Evolutionary conservation across 2,329 filamentous ascomycete species (phyloP).

Genomic region (Metarhizium guizhouense): DNA sequence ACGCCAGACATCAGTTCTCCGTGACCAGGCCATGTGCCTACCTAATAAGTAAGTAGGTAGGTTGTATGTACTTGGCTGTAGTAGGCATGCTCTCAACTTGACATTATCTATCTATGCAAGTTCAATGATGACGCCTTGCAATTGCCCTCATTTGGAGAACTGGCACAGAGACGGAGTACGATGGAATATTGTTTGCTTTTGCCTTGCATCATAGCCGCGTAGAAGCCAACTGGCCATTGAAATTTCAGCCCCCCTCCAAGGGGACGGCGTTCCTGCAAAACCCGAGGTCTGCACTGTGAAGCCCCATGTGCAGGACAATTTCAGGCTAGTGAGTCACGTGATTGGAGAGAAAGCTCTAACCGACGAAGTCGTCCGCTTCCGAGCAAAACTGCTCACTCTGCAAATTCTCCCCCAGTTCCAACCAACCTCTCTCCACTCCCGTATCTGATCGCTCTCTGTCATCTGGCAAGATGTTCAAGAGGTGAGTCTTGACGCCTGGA

Average conservation of each 20-base stretch:
- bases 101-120: too few species aligned
- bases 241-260: neutral
- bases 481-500: constrained; percentile 45
- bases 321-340: constrained; percentile 28
- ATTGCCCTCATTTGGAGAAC: too few species aligned
- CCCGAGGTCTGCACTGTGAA: constrained; percentile 4
- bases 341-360: constrained; percentile 33
- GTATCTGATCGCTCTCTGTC: constrained; percentile 55
- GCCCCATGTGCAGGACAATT: constrained; percentile 7
- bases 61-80: too few species aligned
- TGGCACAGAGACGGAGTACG: too few species aligned
- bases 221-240: too few species aligned
- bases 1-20: too few species aligned
- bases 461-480: constrained; percentile 77
- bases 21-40: too few species aligned
- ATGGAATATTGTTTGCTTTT: too few species aligned
- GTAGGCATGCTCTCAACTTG: too few species aligned
- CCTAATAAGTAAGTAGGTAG: too few species aligned
- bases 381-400: constrained; percentile 40
- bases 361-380: constrained; percentile 32
- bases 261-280: constrained; percentile 2
- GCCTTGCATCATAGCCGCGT: too few species aligned
- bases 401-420: constrained; percentile 40
- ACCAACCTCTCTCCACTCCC: constrained; percentile 48
- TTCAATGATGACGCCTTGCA: too few species aligned